Evolutionary conservation across 345 rosid genomes (phyloP).

Genomic region (Excoecaria agallocha): DNA sequence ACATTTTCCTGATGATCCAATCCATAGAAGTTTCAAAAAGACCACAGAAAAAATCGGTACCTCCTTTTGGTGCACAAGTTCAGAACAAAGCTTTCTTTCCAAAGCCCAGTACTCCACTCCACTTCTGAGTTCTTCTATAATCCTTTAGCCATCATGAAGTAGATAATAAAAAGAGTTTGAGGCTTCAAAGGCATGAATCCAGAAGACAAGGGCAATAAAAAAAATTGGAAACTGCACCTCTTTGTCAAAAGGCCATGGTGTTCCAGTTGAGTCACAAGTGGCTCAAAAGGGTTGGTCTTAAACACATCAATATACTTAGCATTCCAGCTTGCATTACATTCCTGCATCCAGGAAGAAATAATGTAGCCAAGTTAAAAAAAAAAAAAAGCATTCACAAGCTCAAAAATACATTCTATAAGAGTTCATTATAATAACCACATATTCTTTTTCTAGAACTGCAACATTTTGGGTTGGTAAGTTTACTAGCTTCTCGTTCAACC

Average conservation of each 20-base stretch:
- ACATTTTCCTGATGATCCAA: not conserved
- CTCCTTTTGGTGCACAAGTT: conserved; percentile 45
- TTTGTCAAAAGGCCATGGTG: conserved; percentile 55
- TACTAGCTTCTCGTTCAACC: conserved; percentile 66
- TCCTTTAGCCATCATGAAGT: conserved; percentile 41
- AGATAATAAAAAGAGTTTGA: not conserved
- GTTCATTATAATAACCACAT: conserved; percentile 25
- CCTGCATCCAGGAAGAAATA: conserved; percentile 36
- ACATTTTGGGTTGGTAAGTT: conserved; percentile 29
- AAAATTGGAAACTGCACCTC: conserved; percentile 37
- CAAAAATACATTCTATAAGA: not conserved
- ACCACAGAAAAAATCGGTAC: conserved; percentile 29
- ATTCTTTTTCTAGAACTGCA: conserved; percentile 28
- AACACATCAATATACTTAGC: conserved; percentile 30
- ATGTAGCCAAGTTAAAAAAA: conserved; percentile 14
- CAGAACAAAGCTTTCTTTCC: conserved; percentile 83
- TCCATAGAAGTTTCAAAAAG: not conserved
- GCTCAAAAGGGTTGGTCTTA: conserved; percentile 49
- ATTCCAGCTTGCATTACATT: conserved; percentile 26
- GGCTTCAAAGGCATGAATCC: conserved; percentile 10
- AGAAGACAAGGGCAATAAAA: not conserved
- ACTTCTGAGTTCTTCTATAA: conserved; percentile 53
- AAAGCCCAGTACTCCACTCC: conserved; percentile 89
- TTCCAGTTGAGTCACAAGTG: conserved; percentile 52
- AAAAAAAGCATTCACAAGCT: conserved; percentile 7